These are phyloP conservation scores for Pulveroboletus sp. DNA, from an alignment of 768 basidiomycete genomes.

Conservation along the genomic window DNA sequence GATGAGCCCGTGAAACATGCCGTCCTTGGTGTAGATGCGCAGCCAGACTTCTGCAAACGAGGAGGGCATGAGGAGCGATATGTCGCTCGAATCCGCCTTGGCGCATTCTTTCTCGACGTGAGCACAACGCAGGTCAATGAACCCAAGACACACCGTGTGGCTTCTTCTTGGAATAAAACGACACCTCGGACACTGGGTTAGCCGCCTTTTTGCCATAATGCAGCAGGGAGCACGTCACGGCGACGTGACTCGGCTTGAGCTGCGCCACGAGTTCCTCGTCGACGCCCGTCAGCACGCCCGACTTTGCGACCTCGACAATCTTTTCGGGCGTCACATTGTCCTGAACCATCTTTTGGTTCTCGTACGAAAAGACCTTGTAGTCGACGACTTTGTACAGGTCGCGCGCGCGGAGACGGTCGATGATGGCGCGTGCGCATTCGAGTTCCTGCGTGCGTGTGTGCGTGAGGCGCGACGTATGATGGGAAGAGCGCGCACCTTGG, in stretches of 20 bases:
- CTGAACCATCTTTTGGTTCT: constrained; percentile 25
- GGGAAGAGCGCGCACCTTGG: constrained; percentile 13
- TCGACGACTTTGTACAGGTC: constrained; percentile 73
- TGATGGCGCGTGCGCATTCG: constrained; percentile 52
- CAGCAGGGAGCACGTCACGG: constrained; percentile 62
- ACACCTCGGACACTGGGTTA: constrained; percentile 67
- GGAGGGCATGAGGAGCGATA: constrained; percentile 62
- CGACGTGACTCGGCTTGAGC: constrained; percentile 49
- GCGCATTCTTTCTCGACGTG: constrained; percentile 36
- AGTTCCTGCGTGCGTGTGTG: constrained; percentile 47
- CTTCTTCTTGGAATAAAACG: constrained; percentile 70
- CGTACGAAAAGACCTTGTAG: constrained; percentile 47
- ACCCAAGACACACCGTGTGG: constrained; percentile 45
- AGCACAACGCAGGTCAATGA: neutral
- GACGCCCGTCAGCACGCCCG: constrained; percentile 22
- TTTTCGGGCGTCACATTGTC: constrained; percentile 34
- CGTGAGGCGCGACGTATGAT: no score
- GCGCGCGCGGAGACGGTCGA: constrained; percentile 59
- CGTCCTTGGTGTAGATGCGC: constrained; percentile 68
- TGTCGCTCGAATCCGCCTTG: constrained; percentile 50
- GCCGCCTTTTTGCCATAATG: constrained; percentile 74
- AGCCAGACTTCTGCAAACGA: constrained; percentile 70
- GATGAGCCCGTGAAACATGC: constrained; percentile 52
- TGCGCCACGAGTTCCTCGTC: constrained; percentile 30
- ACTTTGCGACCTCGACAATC: constrained; percentile 44